A percentile compares a stretch with the other conserved stretches of the same genome.
Evolutionary conservation across 768 basidiomycete genomes (phyloP).

Genomic region (Leccinum barrowsii): DNA sequence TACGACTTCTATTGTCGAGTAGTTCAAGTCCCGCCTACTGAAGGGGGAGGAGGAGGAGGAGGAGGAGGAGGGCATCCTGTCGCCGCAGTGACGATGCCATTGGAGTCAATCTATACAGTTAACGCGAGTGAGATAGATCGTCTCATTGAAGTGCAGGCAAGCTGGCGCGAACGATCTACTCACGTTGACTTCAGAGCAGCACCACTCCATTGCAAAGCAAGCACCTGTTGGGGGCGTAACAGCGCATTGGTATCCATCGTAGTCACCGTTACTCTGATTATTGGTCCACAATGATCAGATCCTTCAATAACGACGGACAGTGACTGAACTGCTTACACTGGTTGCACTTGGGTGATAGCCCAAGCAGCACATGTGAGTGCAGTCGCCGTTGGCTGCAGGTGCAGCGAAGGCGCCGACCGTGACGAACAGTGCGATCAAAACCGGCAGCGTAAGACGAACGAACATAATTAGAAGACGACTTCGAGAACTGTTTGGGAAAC

Average conservation of each 20-base stretch:
- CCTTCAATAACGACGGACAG: background rate
- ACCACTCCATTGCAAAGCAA: background rate
- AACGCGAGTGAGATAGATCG: background rate
- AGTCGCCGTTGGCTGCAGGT: background rate
- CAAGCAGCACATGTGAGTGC: conserved; percentile 1
- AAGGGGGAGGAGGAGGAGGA: too few species aligned
- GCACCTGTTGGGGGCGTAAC: background rate
- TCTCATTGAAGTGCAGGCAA: background rate
- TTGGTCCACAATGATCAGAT: background rate
- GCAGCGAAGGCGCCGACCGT: background rate
- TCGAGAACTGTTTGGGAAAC: too few species aligned
- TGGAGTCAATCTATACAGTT: too few species aligned
- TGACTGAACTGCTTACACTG: background rate
- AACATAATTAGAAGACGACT: conserved; percentile 1
- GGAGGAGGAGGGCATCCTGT: too few species aligned
- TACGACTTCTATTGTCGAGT: too few species aligned
- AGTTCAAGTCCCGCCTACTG: too few species aligned
- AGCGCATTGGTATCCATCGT: background rate
- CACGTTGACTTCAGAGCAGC: background rate
- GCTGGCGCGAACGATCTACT: background rate
- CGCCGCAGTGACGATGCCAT: too few species aligned
- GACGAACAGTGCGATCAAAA: background rate
- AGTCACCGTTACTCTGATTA: background rate
- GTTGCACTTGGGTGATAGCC: background rate
- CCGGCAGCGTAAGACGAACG: background rate